Evolutionary conservation across 225 moss, liverwort and hornwort species (phyloP).

Genomic region (Neckera pumila): DNA sequence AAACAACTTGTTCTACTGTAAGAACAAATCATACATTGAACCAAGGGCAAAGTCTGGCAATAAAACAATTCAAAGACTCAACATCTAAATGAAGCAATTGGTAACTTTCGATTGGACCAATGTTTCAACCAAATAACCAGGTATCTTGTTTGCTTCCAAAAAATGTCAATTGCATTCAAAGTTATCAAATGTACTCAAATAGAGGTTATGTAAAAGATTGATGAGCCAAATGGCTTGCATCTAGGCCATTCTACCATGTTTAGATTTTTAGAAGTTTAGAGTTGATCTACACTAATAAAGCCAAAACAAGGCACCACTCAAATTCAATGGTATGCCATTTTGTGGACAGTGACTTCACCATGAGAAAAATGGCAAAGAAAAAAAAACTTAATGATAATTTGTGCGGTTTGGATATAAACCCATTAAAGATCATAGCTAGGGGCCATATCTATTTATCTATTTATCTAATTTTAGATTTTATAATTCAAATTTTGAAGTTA

Average conservation of each 20-base stretch:
- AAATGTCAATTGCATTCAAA: background rate
- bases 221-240: background rate
- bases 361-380: background rate
- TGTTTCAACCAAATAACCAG: background rate
- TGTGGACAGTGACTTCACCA: too few relatives aligned
- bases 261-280: too few relatives aligned
- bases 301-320: fast-evolving
- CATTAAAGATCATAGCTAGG: background rate
- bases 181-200: too few relatives aligned
- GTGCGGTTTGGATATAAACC: background rate
- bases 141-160: background rate
- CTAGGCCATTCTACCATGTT: background rate
- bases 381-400: too few relatives aligned
- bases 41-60: too few relatives aligned
- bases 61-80: background rate
- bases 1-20: too few relatives aligned
- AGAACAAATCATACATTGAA: background rate
- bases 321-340: background rate
- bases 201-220: background rate
- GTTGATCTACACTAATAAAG: background rate
- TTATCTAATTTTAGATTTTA: background rate
- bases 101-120: background rate
- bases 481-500: background rate
- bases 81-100: background rate
- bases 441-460: background rate